Percentiles rank a stretch among this genome's conserved stretches.
phyloP scores from a whole-genome alignment of 495 filamentous ascomycete genomes.

The Glutinoglossum americanum region DNA sequence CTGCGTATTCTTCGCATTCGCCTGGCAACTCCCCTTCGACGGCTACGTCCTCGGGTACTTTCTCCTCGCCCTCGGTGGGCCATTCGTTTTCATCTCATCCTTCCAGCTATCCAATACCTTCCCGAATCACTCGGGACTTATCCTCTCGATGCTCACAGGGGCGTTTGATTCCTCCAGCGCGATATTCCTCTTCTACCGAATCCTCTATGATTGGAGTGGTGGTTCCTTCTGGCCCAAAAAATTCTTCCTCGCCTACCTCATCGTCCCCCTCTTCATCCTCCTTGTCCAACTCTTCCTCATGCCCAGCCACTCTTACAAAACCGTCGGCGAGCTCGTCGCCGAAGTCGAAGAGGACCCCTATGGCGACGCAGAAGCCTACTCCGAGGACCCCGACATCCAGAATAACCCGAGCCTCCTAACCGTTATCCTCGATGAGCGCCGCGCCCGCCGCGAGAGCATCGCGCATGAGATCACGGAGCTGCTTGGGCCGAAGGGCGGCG shows the following conservation, averaged over 20 bases:
- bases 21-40: constrained; percentile 40
- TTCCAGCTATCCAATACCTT: constrained; percentile 92
- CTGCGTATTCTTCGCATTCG: constrained; percentile 47
- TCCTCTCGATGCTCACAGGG: constrained; percentile 67
- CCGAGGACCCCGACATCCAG: constrained; percentile 22
- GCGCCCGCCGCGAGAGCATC: constrained; percentile 41
- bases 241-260: constrained; percentile 61
- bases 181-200: constrained; percentile 67
- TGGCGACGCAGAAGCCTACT: constrained; percentile 17
- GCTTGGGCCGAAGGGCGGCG: constrained; percentile 36
- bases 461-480: constrained; percentile 54
- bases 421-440: constrained; percentile 27
- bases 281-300: constrained; percentile 51
- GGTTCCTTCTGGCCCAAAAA: constrained; percentile 38
- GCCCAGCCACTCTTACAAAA: constrained; percentile 70
- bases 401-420: constrained; percentile 2
- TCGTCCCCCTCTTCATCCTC: constrained; percentile 50
- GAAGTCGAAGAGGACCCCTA: constrained; percentile 34
- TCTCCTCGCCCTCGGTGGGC: constrained; percentile 63
- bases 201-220: constrained; percentile 42
- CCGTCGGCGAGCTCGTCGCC: constrained; percentile 58
- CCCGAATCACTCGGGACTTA: constrained; percentile 62
- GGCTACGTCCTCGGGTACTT: constrained; percentile 62
- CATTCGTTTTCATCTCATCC: constrained; percentile 75
- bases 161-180: constrained; percentile 80